phyloP scores from a whole-genome alignment of 2,329 filamentous ascomycete species.

The Balansia obtecta region DNA sequence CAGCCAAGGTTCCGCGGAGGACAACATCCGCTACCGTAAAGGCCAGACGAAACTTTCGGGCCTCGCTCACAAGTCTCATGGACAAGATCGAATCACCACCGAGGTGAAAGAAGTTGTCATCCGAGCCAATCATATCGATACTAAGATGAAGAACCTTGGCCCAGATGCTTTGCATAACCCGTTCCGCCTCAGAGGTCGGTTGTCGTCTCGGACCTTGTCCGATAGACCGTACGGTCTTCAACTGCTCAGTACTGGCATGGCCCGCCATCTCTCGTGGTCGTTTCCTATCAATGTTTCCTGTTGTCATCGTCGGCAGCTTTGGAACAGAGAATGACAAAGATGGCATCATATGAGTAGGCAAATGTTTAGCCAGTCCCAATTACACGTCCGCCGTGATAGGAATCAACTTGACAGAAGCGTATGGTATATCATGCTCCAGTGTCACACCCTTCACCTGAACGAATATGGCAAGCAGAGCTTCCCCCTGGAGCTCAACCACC shows the following conservation, averaged over 20 bases:
- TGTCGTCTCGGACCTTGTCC: not conserved
- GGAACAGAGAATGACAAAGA: conserved; percentile 7
- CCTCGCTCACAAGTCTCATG: conserved; percentile 12
- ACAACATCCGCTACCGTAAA: conserved; percentile 14
- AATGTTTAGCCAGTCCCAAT: not conserved
- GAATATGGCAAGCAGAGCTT: too few relatives aligned
- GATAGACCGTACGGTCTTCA: not conserved
- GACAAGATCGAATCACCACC: conserved; percentile 18
- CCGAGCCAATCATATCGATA: not conserved
- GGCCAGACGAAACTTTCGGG: conserved; percentile 6
- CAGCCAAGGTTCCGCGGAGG: conserved; percentile 5
- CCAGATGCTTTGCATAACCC: conserved; percentile 4
- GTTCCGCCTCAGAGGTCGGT: not conserved
- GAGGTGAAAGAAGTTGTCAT: conserved; percentile 16
- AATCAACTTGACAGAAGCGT: not conserved
- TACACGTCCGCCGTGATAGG: not conserved
- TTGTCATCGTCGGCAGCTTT: conserved; percentile 5
- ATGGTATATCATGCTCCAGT: not conserved
- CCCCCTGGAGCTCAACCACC: not conserved
- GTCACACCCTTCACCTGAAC: not conserved
- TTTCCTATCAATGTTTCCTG: conserved; percentile 11
- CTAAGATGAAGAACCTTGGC: conserved; percentile 23
- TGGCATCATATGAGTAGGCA: conserved; percentile 14
- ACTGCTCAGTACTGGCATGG: not conserved
- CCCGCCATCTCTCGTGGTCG: not conserved